Conservation (phyloP, 768 basidiomycete genomes). For the Thelephora aurantiotincta region DNA sequence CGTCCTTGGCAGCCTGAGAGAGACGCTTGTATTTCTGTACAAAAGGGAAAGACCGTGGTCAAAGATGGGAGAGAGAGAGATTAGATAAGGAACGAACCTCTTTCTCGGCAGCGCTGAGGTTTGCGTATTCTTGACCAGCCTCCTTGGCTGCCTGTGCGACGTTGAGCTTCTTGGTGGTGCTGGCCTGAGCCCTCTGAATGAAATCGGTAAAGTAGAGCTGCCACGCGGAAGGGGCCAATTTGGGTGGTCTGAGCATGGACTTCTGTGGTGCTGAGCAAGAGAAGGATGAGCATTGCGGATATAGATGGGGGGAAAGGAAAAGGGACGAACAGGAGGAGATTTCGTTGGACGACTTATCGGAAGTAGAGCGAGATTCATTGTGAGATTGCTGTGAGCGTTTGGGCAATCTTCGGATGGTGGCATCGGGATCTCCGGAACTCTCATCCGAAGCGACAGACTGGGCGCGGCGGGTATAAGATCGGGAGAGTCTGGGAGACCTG, state of each 20-base stretch:
- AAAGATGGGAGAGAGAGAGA: slow-evolving; percentile 4
- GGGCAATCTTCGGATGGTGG: slow-evolving; percentile 49
- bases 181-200: slow-evolving; percentile 77
- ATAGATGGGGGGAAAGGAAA: not conserved
- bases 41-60: slow-evolving; percentile 7
- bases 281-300: slow-evolving; percentile 3
- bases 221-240: slow-evolving; percentile 90
- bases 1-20: slow-evolving; percentile 75
- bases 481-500: slow-evolving; percentile 27
- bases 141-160: slow-evolving; percentile 93
- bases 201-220: slow-evolving; percentile 94
- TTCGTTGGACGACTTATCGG: not conserved
- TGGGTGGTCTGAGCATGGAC: slow-evolving; percentile 74
- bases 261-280: slow-evolving; percentile 43
- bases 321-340: too few relatives aligned
- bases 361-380: not conserved
- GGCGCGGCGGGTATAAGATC: slow-evolving; percentile 52
- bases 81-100: slow-evolving; percentile 37
- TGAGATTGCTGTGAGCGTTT: slow-evolving; percentile 21
- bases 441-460: slow-evolving; percentile 47
- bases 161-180: slow-evolving; percentile 75
- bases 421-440: slow-evolving; percentile 36
- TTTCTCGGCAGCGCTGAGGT: slow-evolving; percentile 65
- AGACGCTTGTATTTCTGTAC: slow-evolving; percentile 72
- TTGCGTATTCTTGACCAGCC: slow-evolving; percentile 82